Base-by-base conservation (phyloP, 176 grass and related monocot species). In the Puccinellia tenuiflora region DNA sequence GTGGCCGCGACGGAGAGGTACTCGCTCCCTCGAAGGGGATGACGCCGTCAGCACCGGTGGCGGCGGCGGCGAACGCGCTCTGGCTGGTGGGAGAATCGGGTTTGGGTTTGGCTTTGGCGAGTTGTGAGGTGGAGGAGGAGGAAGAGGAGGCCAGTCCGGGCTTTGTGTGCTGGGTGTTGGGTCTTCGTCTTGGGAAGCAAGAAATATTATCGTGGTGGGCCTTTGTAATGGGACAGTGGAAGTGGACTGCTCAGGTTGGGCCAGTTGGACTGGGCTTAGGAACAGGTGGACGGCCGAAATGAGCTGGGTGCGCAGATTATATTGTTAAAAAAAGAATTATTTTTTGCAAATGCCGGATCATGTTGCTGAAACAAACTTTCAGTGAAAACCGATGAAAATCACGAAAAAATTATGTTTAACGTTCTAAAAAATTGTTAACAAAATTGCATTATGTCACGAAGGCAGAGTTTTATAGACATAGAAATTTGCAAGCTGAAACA, bases 171-270 rank as follows among this genome's bases (percentile, higher is more conserved):
- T 70, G 37, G 31, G 22, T 3, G n/a, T 37, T 64, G 3, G 20
- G 77, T 29, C 21, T 50, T 46, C 85, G 25, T 75, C 85, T 86
- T 86, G 77, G 5, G 22, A 79, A 43, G 35, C 59, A 86, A 59
- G 85, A 86, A 80, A 74, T 22, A 38, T 25, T 10, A 7, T 53
- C 4, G 30, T 37, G 11, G 8, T 71, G 38, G 39, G 68, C 68
- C 37, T 35, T 5, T 5, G 28, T n/a, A 61, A 0, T 29, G 12
- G 0, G 57, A 61, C 12, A 35, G 40, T 24, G 20, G 61, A 6
- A 52, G 30, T 38, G 30, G 78, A 37, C 17, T 61, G 18, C 39
- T 39, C 26, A 60, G 35, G 20, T 9, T 71, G 38, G 53, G 6
- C 53, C 14, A 4, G 5, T 0, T 13, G 25, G 0, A 14, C 55